phyloP scores from a whole-genome alignment of 441 rosid genomes.

The Syzygium syzygioides region DNA sequence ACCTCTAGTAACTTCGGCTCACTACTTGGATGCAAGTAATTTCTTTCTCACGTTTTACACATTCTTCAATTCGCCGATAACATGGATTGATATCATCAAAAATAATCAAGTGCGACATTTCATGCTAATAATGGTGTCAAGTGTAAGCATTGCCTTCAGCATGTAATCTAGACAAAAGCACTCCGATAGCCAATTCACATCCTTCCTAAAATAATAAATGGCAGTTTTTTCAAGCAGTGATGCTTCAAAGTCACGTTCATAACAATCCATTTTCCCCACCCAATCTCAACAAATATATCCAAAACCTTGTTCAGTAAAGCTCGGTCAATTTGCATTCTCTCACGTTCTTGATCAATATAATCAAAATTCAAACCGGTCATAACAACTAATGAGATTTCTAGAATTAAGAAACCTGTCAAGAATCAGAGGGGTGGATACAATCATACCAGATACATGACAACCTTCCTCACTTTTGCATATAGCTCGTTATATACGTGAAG shows the following conservation, averaged over 20 bases:
- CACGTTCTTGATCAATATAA: conserved; percentile 82
- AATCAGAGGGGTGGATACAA: not conserved
- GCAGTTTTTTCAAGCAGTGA: conserved; percentile 62
- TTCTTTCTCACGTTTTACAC: no score
- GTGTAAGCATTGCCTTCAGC: conserved; percentile 49
- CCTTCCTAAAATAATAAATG: conserved; percentile 77
- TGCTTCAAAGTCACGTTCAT: conserved; percentile 71
- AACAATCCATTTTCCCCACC: conserved; percentile 62
- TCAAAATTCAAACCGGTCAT: not conserved
- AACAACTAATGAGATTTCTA: not conserved
- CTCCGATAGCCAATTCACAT: conserved; percentile 73
- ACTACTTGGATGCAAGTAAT: conserved; percentile 21
- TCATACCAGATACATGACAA: conserved; percentile 33
- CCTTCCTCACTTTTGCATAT: conserved; percentile 51
- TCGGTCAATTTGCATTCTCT: conserved; percentile 79
- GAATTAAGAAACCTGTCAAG: not conserved
- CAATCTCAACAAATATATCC: conserved; percentile 82
- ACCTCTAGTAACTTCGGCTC: conserved; percentile 90
- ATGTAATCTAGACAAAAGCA: conserved; percentile 83
- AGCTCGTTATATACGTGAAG: conserved; percentile 62
- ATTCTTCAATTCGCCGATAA: no score
- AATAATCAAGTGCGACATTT: not conserved
- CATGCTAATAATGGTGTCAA: not conserved
- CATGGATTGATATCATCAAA: no score
- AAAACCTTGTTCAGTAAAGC: conserved; percentile 73